Base-by-base conservation (phyloP, 2,329 filamentous ascomycete species). In the Bimuria novae-zelandiae region DNA sequence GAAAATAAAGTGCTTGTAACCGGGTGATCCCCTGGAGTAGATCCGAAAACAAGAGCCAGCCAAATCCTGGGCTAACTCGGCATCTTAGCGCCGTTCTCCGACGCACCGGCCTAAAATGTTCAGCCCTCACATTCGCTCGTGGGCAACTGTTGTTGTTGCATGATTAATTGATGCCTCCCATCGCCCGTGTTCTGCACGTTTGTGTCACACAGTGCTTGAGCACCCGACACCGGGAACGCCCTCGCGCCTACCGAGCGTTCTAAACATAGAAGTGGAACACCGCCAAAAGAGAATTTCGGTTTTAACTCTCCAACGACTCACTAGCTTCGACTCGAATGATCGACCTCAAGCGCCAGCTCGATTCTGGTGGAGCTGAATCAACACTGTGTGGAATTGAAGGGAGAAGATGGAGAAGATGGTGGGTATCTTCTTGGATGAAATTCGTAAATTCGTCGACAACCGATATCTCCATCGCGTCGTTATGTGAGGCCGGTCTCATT, bases 401-500 rank as follows among this genome's bases (percentile, higher is more conserved):
- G 14, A 41, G 7, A 48, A 42, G 27, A 37, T 22, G 29, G 21
- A 30, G 39, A 33, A 39, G 23, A 43, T 7, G 22, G 47, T 36
- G 27, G 47, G 37, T 42, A 47, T 51, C 36, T 25, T 49, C 5
- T 36, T 36, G 19, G 30, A 17, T 21, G 10, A 23, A 43, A 17
- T 50, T 41, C 37, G 36, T 49, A 16, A 33, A 27, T 33, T 40
- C 19, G 23, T 32, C 36, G 6, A 41, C 22, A 40, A 29, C 22
- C 19, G 33, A 25, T 29, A 39, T 29, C 40, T 55, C 44, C 42
- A 40, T 12, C n/a, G n/a, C n/a, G n/a, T n/a, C n/a, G n/a, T n/a
- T n/a, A n/a, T n/a, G n/a, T n/a, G n/a, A n/a, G n/a, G n/a, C 33
- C 22, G 19, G 19, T 11, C 3, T 67, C 55, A 80, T 63, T 80